phyloP scores from a whole-genome alignment of 2,329 filamentous ascomycete species.

The Alternaria sp. region DNA sequence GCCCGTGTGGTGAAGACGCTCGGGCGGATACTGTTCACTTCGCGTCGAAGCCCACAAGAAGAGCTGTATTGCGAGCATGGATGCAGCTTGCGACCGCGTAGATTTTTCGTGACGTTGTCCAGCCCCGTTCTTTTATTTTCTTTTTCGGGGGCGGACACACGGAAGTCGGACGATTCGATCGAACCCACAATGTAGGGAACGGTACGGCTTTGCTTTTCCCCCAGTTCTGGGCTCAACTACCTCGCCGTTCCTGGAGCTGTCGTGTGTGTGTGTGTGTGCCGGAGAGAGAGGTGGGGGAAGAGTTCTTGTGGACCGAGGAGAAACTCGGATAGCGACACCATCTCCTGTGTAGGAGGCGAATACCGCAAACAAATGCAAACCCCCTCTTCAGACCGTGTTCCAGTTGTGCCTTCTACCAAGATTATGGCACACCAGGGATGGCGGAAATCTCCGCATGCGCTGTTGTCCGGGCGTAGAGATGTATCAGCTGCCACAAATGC shows the following conservation, averaged over 20 bases:
- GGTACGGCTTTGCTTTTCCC: slow-evolving; percentile 14
- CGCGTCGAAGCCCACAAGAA: neutral
- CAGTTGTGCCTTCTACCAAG: neutral
- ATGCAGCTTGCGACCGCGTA: slow-evolving; percentile 4
- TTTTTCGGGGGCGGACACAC: slow-evolving; percentile 5
- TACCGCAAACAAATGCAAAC: slow-evolving; percentile 1
- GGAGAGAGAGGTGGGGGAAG: neutral
- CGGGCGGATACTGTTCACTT: slow-evolving; percentile 3
- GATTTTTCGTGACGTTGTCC: slow-evolving; percentile 1
- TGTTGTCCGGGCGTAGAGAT: neutral
- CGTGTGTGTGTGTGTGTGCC: neutral
- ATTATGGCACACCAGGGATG: neutral
- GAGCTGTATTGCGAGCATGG: neutral
- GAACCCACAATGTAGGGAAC: slow-evolving; percentile 3
- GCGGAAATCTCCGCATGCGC: slow-evolving; percentile 9
- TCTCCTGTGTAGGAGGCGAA: neutral
- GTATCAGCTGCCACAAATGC: slow-evolving; percentile 6
- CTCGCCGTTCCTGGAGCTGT: slow-evolving; percentile 5
- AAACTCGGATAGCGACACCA: neutral
- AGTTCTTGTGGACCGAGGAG: slow-evolving; percentile 4
- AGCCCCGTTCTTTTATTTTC: slow-evolving; percentile 2
- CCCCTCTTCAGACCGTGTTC: neutral
- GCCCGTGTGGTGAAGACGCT: slow-evolving; percentile 10
- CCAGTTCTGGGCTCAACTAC: slow-evolving; percentile 3
- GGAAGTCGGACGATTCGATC: slow-evolving; percentile 7